Evolutionary conservation across 495 filamentous ascomycete genomes (phyloP), one percentile per base, ranked within the genome.

Genomic region (Sporormia fimetaria): DNA sequence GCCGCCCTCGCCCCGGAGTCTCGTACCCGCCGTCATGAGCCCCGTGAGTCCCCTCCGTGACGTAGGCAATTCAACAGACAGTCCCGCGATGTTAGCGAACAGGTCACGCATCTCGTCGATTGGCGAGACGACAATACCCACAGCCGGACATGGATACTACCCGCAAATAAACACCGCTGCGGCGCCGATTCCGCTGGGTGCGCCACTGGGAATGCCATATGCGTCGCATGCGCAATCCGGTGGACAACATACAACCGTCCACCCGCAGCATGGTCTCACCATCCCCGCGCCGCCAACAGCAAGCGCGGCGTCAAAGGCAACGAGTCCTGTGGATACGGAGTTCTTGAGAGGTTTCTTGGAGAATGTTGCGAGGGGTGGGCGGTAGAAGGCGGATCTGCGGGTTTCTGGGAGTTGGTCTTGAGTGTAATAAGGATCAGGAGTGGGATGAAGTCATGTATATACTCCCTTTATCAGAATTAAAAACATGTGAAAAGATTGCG

Each of bases 281-380:
- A 27, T 12, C n/a, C n/a, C n/a, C n/a, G n/a, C n/a, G n/a, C n/a
- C n/a, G n/a, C n/a, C n/a, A n/a, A n/a, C n/a, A n/a, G n/a, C n/a
- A 20, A 11, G 16, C 18, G n/a, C 25, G 36, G 17, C 30, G 23
- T 5, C 23, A 16, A 43, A 10, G 37, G 64, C 77, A 16, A 71
- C 77, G n/a, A 80, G 75, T 2, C 71, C 76, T 1, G 75, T 69
- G 6, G 75, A 92, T 50, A 77, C 79, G 52, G 73, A 70, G n/a
- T 92, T 92, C 49, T 63, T 92, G 51, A 62, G 90, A 34, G 79
- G 75, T 6, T 92, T 85, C 60, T 59, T 94, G 55, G 70, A 75
- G 47, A 69, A 67, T 39, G 70, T 80, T 32, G 74, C 46, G 14
- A 38, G 35, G 21, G 14, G 27, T 21, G 46, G 46, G n/a, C 39